These are phyloP conservation scores for Teratosphaeria viscida DNA, from an alignment of 2,329 filamentous ascomycete genomes.

Conservation along the genomic window DNA sequence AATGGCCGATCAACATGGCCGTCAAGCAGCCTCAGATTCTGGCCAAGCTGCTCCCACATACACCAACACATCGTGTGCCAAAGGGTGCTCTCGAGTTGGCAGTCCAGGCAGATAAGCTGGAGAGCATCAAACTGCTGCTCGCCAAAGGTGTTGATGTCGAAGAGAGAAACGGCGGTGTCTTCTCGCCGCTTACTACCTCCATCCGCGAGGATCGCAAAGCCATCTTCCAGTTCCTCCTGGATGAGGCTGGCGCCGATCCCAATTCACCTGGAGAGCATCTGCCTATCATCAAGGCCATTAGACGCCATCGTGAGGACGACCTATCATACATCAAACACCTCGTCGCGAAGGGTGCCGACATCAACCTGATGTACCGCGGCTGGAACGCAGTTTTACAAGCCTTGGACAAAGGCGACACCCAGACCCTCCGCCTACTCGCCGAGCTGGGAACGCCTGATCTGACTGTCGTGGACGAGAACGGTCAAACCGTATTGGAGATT, in stretches of 20 bases:
- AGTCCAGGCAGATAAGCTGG: conserved; percentile 55
- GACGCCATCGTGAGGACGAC: conserved; percentile 46
- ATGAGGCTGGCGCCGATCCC: conserved; percentile 52
- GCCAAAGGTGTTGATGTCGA: conserved; percentile 56
- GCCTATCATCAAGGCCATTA: conserved; percentile 59
- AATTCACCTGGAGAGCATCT: conserved; percentile 61
- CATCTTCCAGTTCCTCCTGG: conserved; percentile 52
- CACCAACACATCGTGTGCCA: conserved; percentile 50
- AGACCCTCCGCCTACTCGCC: conserved; percentile 44
- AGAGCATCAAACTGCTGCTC: conserved; percentile 56
- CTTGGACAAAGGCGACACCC: conserved; percentile 51
- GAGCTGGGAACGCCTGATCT: conserved; percentile 43
- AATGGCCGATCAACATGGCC: conserved; percentile 63
- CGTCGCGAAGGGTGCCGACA: conserved; percentile 53
- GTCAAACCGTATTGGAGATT: conserved; percentile 47
- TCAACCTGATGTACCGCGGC: conserved; percentile 56
- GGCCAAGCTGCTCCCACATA: conserved; percentile 45
- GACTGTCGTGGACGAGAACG: conserved; percentile 43
- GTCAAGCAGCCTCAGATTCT: conserved; percentile 52
- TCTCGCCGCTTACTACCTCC: conserved; percentile 57
- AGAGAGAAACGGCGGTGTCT: conserved; percentile 63
- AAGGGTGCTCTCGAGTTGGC: conserved; percentile 60
- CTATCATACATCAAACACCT: conserved; percentile 53
- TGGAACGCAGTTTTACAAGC: conserved; percentile 58
- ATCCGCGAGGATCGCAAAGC: conserved; percentile 53